Evolutionary conservation across 257 asterid genomes (phyloP).

Genomic region (Jacaranda mimosifolia): DNA sequence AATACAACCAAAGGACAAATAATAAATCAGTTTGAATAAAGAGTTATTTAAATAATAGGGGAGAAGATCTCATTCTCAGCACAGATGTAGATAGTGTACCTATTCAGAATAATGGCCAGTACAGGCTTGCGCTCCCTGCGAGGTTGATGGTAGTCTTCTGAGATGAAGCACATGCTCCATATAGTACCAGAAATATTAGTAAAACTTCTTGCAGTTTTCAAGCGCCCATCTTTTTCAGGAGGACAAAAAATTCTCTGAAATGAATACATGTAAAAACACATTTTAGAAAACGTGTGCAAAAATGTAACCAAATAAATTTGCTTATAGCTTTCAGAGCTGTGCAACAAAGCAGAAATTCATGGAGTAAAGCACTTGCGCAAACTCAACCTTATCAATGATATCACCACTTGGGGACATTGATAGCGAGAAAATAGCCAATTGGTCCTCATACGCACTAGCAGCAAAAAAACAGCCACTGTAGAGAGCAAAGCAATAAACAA

Average conservation of each 20-base stretch:
- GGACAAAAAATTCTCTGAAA: slow-evolving; percentile 75
- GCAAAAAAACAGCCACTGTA: slow-evolving; percentile 95
- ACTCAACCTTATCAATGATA: slow-evolving; percentile 77
- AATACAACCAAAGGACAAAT: slow-evolving; percentile 36
- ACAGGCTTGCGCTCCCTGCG: slow-evolving; percentile 68
- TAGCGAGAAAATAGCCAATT: slow-evolving; percentile 78
- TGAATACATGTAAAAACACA: slow-evolving; percentile 30
- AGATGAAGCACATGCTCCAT: slow-evolving; percentile 99
- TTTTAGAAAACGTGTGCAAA: slow-evolving; percentile 34
- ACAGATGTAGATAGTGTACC: slow-evolving; percentile 55
- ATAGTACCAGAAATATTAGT: slow-evolving; percentile 83
- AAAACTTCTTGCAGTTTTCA: slow-evolving; percentile 57
- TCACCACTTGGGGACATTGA: slow-evolving; percentile 69
- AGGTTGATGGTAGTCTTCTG: slow-evolving; percentile 59
- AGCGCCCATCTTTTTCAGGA: slow-evolving; percentile 69
- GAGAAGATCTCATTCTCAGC: slow-evolving; percentile 31
- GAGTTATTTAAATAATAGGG: slow-evolving; percentile 27
- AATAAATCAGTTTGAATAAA: slow-evolving; percentile 15
- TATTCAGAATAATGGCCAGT: slow-evolving; percentile 87
- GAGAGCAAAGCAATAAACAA: slow-evolving; percentile 55
- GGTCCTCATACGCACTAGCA: slow-evolving; percentile 91
- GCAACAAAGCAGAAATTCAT: slow-evolving; percentile 19
- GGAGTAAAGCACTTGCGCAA: slow-evolving; percentile 23
- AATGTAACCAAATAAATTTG: slow-evolving; percentile 30
- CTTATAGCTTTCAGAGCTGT: slow-evolving; percentile 19